These are phyloP conservation scores for Castanea sativa DNA, from an alignment of 306 rosid species.

Conservation along the genomic window DNA sequence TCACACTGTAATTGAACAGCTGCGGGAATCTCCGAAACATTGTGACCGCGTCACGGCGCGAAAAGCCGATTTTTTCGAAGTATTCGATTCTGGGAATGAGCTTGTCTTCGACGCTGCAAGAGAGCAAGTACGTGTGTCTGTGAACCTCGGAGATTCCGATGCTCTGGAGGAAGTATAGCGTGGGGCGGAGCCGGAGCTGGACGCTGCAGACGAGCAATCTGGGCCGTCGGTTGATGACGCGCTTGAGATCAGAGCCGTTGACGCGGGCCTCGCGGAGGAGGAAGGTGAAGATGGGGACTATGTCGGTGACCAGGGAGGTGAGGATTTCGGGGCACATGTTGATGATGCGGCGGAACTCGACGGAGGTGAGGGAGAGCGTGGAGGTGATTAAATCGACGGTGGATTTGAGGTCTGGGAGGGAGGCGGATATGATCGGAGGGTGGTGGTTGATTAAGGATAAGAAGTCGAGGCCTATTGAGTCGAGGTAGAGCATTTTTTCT, in stretches of 20 bases:
- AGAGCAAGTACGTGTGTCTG: constrained; percentile 64
- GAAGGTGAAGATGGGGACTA: constrained; percentile 70
- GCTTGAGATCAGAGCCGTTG: constrained; percentile 47
- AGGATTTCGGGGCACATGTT: constrained; percentile 84
- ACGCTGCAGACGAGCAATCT: constrained; percentile 74
- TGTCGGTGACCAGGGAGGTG: constrained; percentile 50
- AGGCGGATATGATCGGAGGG: constrained; percentile 55
- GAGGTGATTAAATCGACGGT: constrained; percentile 60
- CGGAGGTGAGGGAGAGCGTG: constrained; percentile 46
- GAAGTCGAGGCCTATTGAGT: constrained; percentile 81
- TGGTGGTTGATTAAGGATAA: constrained; percentile 57
- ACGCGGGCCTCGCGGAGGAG: constrained; percentile 69
- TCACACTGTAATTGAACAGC: constrained; percentile 69
- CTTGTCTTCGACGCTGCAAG: constrained; percentile 81
- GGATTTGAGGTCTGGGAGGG: constrained; percentile 60
- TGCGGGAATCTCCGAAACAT: constrained; percentile 84
- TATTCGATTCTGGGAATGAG: constrained; percentile 67
- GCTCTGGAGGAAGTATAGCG: constrained; percentile 86
- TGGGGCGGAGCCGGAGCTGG: constrained; percentile 70
- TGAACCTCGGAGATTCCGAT: constrained; percentile 69
- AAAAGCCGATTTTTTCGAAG: constrained; percentile 70
- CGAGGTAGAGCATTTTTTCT: constrained; percentile 68
- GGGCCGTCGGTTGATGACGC: constrained; percentile 75
- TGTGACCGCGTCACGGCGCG: constrained; percentile 40
- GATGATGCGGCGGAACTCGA: constrained; percentile 59